phyloP scores from a whole-genome alignment of 805 yeast species.

The Kodamaea restingae region DNA sequence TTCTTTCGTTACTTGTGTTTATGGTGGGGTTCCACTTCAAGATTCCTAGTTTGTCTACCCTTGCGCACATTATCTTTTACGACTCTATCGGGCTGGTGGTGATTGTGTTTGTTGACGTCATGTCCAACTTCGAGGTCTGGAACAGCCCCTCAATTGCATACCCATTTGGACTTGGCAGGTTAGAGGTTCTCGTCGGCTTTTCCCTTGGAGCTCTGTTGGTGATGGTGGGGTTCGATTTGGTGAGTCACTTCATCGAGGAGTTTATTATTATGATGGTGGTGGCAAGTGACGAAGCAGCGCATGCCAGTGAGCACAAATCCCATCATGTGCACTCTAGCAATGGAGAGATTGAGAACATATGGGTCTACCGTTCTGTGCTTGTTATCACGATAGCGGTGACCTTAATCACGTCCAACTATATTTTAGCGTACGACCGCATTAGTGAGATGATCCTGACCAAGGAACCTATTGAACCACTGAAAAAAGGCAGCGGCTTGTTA shows the following conservation, averaged over 20 bases:
- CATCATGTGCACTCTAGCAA: conserved; percentile 37
- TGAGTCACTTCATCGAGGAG: conserved; percentile 86
- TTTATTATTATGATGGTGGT: conserved; percentile 44
- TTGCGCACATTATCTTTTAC: conserved; percentile 84
- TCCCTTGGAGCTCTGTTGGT: conserved; percentile 79
- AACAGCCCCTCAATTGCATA: conserved; percentile 70
- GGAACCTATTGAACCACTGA: conserved; percentile 12
- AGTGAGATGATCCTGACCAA: conserved; percentile 28
- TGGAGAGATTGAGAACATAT: conserved; percentile 20
- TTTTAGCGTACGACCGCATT: conserved; percentile 31
- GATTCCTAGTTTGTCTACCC: conserved; percentile 61
- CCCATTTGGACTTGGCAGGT: conserved; percentile 92
- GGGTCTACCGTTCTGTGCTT: conserved; percentile 26
- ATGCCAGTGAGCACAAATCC: conserved; percentile 26
- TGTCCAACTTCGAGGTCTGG: conserved; percentile 95
- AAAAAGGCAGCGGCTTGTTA: conserved; percentile 3
- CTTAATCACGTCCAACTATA: conserved; percentile 32
- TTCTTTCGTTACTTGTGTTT: conserved; percentile 53
- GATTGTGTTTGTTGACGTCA: conserved; percentile 66
- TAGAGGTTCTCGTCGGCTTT: conserved; percentile 84
- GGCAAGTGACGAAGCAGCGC: conserved; percentile 19
- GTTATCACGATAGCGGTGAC: conserved; percentile 17
- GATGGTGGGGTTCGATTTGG: conserved; percentile 86
- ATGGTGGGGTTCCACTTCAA: conserved; percentile 54
- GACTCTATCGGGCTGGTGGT: conserved; percentile 77